These are phyloP conservation scores for Cadophora sp. DNA, from an alignment of 2,329 filamentous ascomycete species.

Conservation along the genomic window DNA sequence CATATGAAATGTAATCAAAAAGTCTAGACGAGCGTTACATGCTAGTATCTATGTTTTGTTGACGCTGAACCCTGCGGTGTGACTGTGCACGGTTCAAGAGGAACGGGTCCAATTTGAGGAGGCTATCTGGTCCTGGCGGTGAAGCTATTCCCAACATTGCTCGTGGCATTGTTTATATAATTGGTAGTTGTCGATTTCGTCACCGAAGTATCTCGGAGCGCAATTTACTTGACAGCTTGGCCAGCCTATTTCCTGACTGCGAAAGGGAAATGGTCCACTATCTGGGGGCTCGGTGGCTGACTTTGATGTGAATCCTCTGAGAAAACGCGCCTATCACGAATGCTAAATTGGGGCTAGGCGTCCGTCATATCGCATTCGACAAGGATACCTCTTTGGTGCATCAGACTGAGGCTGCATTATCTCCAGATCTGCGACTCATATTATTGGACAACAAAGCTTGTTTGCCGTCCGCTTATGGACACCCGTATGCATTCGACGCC, in stretches of 20 bases:
- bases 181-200: neutral
- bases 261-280: neutral
- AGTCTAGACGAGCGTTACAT: neutral
- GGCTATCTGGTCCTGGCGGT: neutral
- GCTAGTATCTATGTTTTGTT: neutral
- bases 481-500: constrained; percentile 2
- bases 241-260: neutral
- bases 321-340: constrained; percentile 12
- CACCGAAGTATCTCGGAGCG: too few species aligned
- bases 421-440: neutral
- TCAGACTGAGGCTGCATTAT: neutral
- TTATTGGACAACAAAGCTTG: constrained; percentile 11
- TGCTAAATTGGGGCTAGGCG: neutral
- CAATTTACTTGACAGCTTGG: neutral
- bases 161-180: neutral
- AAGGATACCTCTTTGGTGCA: neutral
- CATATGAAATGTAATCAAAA: constrained; percentile 15
- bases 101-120: neutral
- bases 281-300: neutral
- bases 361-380: neutral
- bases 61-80: neutral
- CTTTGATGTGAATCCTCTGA: neutral
- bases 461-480: neutral
- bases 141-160: constrained; percentile 1
- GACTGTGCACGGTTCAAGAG: neutral